Percentiles rank a stretch among this genome's conserved stretches.
Conservation (phyloP, 305 asterid genomes). For the Fraxinus sp. region DNA sequence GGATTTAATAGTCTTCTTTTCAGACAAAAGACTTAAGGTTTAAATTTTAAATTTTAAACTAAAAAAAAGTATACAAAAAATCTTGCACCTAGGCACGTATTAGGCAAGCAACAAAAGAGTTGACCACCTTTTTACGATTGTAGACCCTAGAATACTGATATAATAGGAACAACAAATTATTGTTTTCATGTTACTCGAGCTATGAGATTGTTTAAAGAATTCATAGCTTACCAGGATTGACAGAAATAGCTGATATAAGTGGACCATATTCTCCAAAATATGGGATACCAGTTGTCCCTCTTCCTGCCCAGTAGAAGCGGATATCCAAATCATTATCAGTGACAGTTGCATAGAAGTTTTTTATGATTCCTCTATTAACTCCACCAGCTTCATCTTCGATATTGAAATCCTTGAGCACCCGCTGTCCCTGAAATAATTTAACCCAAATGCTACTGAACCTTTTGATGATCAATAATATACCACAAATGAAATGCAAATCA, state of each 20-base stretch:
- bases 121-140: too few species aligned
- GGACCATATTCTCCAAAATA: conserved; percentile 64
- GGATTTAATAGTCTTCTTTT: too few species aligned
- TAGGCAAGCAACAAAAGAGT: too few species aligned
- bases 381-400: conserved; percentile 58
- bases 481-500: background rate
- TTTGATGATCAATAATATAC: background rate
- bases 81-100: too few species aligned
- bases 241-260: conserved; percentile 73
- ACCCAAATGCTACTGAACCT: background rate
- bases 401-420: conserved; percentile 53
- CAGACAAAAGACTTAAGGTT: too few species aligned
- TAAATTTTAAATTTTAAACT: too few species aligned
- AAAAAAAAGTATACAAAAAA: too few species aligned
- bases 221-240: conserved; percentile 38
- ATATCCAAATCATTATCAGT: conserved; percentile 47
- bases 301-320: conserved; percentile 71
- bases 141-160: too few species aligned
- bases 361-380: conserved; percentile 35
- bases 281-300: conserved; percentile 57
- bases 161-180: too few species aligned
- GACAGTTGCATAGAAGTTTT: conserved; percentile 42
- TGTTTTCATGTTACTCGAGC: background rate
- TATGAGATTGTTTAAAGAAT: background rate
- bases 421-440: conserved; percentile 39